Evolutionary conservation across 1,284 basidiomycete genomes (phyloP).

Genomic region (Rhodotorula sp.): DNA sequence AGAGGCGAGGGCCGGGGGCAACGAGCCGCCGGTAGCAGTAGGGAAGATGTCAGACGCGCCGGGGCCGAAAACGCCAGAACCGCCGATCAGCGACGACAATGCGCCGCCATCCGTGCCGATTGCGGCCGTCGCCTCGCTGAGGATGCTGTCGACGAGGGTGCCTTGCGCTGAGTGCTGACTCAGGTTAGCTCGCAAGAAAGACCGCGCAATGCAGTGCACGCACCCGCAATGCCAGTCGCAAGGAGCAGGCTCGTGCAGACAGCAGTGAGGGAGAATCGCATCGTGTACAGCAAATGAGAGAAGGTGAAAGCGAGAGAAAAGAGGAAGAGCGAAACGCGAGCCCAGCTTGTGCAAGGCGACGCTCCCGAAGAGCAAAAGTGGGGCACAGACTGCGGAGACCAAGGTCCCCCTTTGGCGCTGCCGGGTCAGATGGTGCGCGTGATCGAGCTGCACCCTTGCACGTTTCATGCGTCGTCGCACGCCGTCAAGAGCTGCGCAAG

Average conservation of each 20-base stretch:
- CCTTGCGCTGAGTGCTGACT: background rate
- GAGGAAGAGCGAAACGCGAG: background rate
- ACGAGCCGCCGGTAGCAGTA: background rate
- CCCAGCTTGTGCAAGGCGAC: background rate
- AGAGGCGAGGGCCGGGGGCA: background rate
- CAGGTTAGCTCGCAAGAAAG: background rate
- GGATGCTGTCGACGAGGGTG: background rate
- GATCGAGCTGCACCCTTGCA: background rate
- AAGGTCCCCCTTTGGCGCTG: background rate
- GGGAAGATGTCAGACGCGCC: background rate
- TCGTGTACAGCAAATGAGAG: background rate
- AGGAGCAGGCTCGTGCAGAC: background rate
- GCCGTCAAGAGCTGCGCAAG: background rate
- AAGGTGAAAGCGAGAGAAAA: background rate
- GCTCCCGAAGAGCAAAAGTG: too few species aligned
- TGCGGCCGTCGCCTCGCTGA: background rate
- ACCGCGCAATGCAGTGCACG: background rate
- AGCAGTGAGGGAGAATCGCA: conserved; percentile 4
- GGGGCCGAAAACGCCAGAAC: background rate
- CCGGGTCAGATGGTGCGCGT: background rate
- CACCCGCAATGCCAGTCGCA: conserved; percentile 3
- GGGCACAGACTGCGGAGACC: background rate
- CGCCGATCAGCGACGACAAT: background rate
- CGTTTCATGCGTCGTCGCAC: background rate
- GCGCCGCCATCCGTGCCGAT: background rate